These are phyloP conservation scores for Leptographium procerum DNA, from an alignment of 2,329 filamentous ascomycete species.

Conservation along the genomic window DNA sequence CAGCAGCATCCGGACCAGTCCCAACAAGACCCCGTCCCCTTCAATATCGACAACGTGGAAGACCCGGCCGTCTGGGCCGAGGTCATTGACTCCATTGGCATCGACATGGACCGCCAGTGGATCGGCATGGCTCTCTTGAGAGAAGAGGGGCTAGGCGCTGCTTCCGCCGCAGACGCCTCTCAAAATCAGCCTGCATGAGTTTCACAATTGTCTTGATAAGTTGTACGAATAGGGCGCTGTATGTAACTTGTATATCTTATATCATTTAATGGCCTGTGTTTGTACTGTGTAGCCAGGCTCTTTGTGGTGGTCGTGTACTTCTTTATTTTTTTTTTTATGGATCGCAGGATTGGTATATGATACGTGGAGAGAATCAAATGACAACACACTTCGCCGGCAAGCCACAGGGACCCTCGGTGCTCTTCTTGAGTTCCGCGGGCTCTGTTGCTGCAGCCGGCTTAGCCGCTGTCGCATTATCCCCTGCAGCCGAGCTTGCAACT, in stretches of 20 bases:
- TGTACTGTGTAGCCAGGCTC: too few species aligned
- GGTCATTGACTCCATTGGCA: slow-evolving; percentile 3
- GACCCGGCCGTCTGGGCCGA: slow-evolving; percentile 2
- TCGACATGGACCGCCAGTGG: slow-evolving; percentile 4
- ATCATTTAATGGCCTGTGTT: too few species aligned
- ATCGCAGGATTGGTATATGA: too few species aligned
- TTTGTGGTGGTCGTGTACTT: too few species aligned
- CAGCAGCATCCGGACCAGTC: too few species aligned
- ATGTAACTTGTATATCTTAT: too few species aligned
- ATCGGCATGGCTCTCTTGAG: slow-evolving; percentile 2
- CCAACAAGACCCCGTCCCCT: background rate
- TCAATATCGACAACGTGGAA: background rate
- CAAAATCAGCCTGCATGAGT: too few species aligned
- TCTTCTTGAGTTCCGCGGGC: background rate
- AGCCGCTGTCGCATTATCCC: background rate
- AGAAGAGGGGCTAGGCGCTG: too few species aligned
- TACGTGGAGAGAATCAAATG: background rate
- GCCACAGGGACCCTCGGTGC: background rate
- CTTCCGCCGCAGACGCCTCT: too few species aligned
- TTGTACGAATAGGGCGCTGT: too few species aligned
- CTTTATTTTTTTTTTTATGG: background rate
- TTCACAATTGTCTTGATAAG: too few species aligned
- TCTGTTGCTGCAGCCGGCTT: background rate
- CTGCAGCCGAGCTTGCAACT: background rate
- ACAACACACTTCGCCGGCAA: slow-evolving; percentile 1